Evolutionary conservation across 2,329 filamentous ascomycete species (phyloP), one percentile per base, ranked within the genome.

Genomic region (Paracamarosporium sp.): DNA sequence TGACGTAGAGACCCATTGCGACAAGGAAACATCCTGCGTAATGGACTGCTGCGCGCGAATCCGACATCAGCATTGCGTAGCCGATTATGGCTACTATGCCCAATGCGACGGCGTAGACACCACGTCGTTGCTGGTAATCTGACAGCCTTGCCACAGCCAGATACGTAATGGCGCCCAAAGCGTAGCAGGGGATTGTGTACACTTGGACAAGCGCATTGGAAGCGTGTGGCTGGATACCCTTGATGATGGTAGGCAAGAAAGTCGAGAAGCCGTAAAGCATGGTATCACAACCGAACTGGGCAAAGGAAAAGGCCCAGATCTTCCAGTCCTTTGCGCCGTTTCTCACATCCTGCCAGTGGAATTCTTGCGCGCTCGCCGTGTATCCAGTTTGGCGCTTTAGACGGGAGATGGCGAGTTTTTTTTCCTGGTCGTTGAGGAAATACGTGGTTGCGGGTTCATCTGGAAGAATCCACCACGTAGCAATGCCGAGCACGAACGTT

Each of bases 1-100:
- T 76, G 13, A 86, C 81, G 64, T 93, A 94, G 2, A 94, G 72
- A 0, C 90, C 91, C 58, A 87, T 82, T 0, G 90, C 90, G 0
- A 93, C 85, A n/a, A 94, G 78, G 72, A 93, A 90, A 60, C 90
- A 92, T 1, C 86, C 90, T 62, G 91, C 90, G 67, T 92, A 93
- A 63, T 90, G 88, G 6, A 87, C 89, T 0, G 85, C 86, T 0
- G 85, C 80, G 1, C 84, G 75, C 2, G 82, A 79, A 46, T 88
- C 79, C 1, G 87, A 85, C 41, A 93, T 82, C 56, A 93, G 70
- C 30, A 93, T 80, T 0, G 82, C 88, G 48, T 93, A 92, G 0
- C 90, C 90, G 1, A 90, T 69, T 15, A 91, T 84, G 35, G 86
- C 88, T 33, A 92, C 77, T 1, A 79, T 63, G 7, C 85, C 86